Percentiles rank a stretch among this genome's conserved stretches.
These are phyloP conservation scores for Ophiocordyceps sinensis DNA, from an alignment of 2,329 filamentous ascomycete species.

Conservation along the genomic window DNA sequence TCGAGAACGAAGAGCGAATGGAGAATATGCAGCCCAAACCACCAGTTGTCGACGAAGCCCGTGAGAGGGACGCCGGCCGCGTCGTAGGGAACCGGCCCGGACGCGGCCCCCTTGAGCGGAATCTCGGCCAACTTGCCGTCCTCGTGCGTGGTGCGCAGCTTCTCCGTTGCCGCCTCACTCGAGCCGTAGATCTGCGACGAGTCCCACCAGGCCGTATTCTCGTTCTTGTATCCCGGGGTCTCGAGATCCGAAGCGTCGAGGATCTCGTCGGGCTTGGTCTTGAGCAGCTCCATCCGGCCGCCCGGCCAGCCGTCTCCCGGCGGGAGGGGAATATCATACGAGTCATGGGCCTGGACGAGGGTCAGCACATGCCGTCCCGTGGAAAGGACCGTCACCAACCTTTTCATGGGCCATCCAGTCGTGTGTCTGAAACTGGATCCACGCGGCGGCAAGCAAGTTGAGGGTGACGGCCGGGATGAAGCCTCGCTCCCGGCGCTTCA, in stretches of 20 bases:
- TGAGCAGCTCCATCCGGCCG: not conserved
- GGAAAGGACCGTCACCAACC: not conserved
- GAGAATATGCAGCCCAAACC: not conserved
- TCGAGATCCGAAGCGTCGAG: not conserved
- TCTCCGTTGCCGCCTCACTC: not conserved
- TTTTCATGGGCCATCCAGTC: slow-evolving; percentile 1
- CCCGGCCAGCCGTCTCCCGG: not conserved
- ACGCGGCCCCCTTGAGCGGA: no score
- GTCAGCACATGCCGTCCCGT: no score
- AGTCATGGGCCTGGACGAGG: not conserved
- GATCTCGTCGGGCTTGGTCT: not conserved
- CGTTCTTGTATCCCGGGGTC: not conserved
- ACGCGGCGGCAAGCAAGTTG: not conserved
- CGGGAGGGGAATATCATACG: not conserved
- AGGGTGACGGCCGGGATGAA: not conserved
- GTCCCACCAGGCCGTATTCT: slow-evolving; percentile 1
- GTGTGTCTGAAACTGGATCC: slow-evolving; percentile 1
- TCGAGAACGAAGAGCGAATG: slow-evolving; percentile 1
- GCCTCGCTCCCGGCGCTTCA: not conserved
- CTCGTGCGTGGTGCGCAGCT: not conserved
- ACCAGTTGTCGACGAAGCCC: slow-evolving; percentile 1
- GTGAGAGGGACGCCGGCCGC: not conserved
- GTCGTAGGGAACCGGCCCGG: not conserved
- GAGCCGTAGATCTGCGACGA: slow-evolving; percentile 1
- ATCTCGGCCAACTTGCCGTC: not conserved